Conservation (phyloP, 192 early-diverging fungal species). For the Backusella australiensis region DNA sequence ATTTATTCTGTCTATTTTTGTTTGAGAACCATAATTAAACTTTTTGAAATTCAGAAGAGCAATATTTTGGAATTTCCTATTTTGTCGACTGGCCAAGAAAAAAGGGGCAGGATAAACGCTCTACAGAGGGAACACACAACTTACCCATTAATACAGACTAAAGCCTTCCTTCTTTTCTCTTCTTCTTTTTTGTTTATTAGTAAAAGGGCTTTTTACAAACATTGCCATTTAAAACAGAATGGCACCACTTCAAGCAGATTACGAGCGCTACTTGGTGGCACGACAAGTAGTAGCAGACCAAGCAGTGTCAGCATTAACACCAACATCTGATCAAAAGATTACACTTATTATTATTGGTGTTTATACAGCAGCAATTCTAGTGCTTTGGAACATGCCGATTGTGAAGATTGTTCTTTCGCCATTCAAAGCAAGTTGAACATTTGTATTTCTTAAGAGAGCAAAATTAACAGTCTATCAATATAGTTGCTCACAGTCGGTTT, state of each 20-base stretch:
- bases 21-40: no score
- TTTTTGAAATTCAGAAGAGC: neutral
- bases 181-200: neutral
- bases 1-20: neutral
- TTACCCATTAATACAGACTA: neutral
- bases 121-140: neutral
- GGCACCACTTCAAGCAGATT: slow-evolving; percentile 22
- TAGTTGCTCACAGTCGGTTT: slow-evolving; percentile 87
- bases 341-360: slow-evolving; percentile 56
- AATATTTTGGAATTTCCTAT: slow-evolving; percentile 1
- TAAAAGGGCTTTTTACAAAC: neutral
- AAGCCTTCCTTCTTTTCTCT: neutral
- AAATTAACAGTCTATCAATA: neutral
- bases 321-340: slow-evolving; percentile 35
- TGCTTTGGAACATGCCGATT: slow-evolving; percentile 88
- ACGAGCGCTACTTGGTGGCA: slow-evolving; percentile 34
- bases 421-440: slow-evolving; percentile 68
- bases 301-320: slow-evolving; percentile 25
- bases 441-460: no score
- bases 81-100: neutral
- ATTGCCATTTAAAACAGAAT: neutral
- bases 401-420: slow-evolving; percentile 86
- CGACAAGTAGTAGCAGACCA: slow-evolving; percentile 29
- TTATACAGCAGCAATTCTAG: slow-evolving; percentile 63
- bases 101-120: neutral